phyloP scores from a whole-genome alignment of 2,329 filamentous ascomycete genomes.

The Monosporascus sp. region DNA sequence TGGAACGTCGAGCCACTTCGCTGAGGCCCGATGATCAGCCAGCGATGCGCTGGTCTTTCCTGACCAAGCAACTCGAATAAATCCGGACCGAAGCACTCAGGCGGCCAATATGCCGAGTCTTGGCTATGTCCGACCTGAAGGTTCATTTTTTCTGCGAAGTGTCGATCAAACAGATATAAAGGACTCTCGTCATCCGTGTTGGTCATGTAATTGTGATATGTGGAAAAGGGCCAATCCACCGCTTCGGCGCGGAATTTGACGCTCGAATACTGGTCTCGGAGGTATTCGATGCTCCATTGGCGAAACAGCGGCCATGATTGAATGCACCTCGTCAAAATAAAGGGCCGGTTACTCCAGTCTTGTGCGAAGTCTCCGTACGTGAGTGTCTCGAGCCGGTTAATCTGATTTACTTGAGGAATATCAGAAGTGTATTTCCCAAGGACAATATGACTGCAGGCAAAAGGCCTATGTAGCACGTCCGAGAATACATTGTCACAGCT shows the following conservation, averaged over 20 bases:
- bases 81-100: conserved; percentile 80
- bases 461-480: conserved; percentile 84
- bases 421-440: conserved; percentile 60
- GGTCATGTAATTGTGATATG: conserved; percentile 77
- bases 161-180: conserved; percentile 84
- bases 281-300: conserved; percentile 65
- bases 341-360: conserved; percentile 74
- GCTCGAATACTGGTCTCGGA: conserved; percentile 60
- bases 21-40: conserved; percentile 86
- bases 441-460: conserved; percentile 75
- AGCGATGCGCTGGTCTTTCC: conserved; percentile 80
- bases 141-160: conserved; percentile 81
- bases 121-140: conserved; percentile 54
- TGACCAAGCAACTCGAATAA: conserved; percentile 73
- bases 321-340: conserved; percentile 79
- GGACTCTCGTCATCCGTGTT: conserved; percentile 81
- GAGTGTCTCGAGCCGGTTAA: conserved; percentile 63
- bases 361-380: conserved; percentile 67
- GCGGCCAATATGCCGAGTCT: conserved; percentile 65
- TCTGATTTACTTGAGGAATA: conserved; percentile 71
- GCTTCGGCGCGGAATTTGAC: conserved; percentile 82
- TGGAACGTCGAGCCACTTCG: conserved; percentile 92
- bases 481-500: conserved; percentile 80
- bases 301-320: conserved; percentile 74
- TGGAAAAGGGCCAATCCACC: conserved; percentile 84